Base-by-base conservation (phyloP, 805 yeast genomes). In the Phaffomyces opuntiae region DNA sequence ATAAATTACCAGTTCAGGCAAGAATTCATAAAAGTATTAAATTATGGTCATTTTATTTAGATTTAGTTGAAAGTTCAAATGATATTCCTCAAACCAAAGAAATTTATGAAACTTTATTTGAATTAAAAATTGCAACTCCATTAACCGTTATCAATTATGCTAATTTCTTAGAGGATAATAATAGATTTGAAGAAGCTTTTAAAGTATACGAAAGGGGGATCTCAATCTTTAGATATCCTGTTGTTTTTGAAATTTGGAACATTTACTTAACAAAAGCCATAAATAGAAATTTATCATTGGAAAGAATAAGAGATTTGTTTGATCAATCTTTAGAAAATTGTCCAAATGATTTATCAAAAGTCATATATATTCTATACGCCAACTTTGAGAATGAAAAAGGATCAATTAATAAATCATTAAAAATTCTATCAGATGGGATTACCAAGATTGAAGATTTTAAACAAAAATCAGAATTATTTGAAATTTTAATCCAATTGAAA, bases 1-100 rank as follows among this genome's bases (percentile, higher is more conserved):
- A 62, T 17, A 52, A 65, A 0, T 45, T 71, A 3, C 67, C 82
- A 13, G 77, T 85, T 0, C 89, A 83, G 50, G 62, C 74, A 26
- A 62, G 87, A 29, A 53, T 83, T 9, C 81, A 76, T 60, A 80
- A 78, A 53, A 78, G 86, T 6, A 63, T 68, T 37, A 75, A 75
- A 43, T 63, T 89, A 7, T 90, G 96, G 96, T 65, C 77, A 5
- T 75, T 77, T 51, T 87, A 84, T 56, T 59, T 87, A 26, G 96
- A 87, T 54, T 58, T 87, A 27, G 70, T 82, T 16, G 90, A 84
- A 61, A 71, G 81, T 13, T 61, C 70, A 31, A 71, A 74, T 5
- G 77, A 73, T 40, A 55, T 70, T 11, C 66, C 66, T 0, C 52
- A 63, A 13, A 58, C 68, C 0, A 62, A 65, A 33, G 65, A 63